Percentiles rank a stretch among this genome's conserved stretches.
These are phyloP conservation scores for Fusarium sp. DNA, from an alignment of 2,329 filamentous ascomycete species.

Conservation along the genomic window DNA sequence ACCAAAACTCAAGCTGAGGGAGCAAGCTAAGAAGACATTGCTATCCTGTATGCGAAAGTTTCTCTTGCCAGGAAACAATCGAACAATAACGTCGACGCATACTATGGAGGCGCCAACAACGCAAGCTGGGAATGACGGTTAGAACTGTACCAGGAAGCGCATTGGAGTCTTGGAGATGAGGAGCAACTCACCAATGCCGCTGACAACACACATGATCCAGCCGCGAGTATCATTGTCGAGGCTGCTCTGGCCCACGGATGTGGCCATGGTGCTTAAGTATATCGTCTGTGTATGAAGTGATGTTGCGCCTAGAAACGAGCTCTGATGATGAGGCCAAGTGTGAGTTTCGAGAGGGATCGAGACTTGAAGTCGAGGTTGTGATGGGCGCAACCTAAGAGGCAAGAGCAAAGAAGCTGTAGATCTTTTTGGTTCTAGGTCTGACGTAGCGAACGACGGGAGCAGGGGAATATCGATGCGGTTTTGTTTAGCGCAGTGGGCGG, in stretches of 20 bases:
- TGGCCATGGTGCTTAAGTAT: conserved; percentile 43
- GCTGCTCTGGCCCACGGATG: conserved; percentile 50
- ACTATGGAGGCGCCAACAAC: conserved; percentile 84
- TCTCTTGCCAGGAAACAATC: conserved; percentile 75
- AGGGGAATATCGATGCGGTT: conserved; percentile 27
- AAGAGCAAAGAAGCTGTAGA: conserved; percentile 21
- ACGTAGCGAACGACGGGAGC: conserved; percentile 31
- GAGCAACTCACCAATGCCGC: conserved; percentile 69
- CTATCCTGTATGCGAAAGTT: conserved; percentile 91
- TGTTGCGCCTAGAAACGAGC: background rate
- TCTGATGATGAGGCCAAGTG: background rate
- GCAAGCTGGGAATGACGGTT: conserved; percentile 57
- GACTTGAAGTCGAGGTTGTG: background rate
- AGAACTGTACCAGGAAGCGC: background rate
- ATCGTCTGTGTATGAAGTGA: conserved; percentile 7
- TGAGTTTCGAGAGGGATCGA: background rate
- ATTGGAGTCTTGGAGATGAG: background rate
- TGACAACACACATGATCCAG: conserved; percentile 92
- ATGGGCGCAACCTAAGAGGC: conserved; percentile 14
- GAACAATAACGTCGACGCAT: conserved; percentile 83
- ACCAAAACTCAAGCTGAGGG: conserved; percentile 91
- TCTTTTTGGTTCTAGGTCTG: conserved; percentile 32
- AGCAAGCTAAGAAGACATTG: conserved; percentile 86
- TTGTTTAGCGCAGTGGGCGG: conserved; percentile 32
- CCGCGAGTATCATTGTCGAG: conserved; percentile 86